phyloP scores from a whole-genome alignment of 2,329 filamentous ascomycete species.

The Colletotrichum plurivorum region DNA sequence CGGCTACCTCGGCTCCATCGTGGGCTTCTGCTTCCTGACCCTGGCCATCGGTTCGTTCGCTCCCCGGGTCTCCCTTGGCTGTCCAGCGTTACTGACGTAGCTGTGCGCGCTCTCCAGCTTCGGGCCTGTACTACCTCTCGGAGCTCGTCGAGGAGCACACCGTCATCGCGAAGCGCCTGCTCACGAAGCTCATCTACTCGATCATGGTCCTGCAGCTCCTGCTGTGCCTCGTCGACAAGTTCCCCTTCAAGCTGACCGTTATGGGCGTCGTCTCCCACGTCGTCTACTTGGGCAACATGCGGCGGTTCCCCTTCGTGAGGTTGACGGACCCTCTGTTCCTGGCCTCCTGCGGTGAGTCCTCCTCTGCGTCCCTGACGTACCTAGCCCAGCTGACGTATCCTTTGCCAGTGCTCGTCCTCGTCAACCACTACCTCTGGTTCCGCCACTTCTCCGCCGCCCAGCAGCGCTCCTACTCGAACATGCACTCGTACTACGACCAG shows the following conservation, averaged over 20 bases:
- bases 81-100: neutral
- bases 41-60: conserved; percentile 82
- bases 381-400: neutral
- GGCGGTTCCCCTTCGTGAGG: conserved; percentile 82
- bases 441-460: conserved; percentile 84
- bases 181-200: conserved; percentile 86
- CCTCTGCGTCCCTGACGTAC: too few relatives aligned
- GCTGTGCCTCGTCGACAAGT: conserved; percentile 85
- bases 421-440: conserved; percentile 98
- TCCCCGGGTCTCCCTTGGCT: conserved; percentile 28
- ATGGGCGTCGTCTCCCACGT: conserved; percentile 86
- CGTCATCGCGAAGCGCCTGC: conserved; percentile 88
- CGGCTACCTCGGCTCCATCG: conserved; percentile 87
- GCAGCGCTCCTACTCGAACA: conserved; percentile 68
- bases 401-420: conserved; percentile 78
- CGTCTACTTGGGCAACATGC: conserved; percentile 90
- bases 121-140: conserved; percentile 98
- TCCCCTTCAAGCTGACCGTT: conserved; percentile 81
- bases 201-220: conserved; percentile 82
- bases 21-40: conserved; percentile 95
- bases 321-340: conserved; percentile 90
- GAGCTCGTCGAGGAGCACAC: conserved; percentile 99
- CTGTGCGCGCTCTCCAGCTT: conserved; percentile 68
- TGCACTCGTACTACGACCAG: conserved; percentile 74
- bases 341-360: conserved; percentile 78